Evolutionary conservation across 768 basidiomycete genomes (phyloP).

Genomic region (Pulveroboletus sp.): DNA sequence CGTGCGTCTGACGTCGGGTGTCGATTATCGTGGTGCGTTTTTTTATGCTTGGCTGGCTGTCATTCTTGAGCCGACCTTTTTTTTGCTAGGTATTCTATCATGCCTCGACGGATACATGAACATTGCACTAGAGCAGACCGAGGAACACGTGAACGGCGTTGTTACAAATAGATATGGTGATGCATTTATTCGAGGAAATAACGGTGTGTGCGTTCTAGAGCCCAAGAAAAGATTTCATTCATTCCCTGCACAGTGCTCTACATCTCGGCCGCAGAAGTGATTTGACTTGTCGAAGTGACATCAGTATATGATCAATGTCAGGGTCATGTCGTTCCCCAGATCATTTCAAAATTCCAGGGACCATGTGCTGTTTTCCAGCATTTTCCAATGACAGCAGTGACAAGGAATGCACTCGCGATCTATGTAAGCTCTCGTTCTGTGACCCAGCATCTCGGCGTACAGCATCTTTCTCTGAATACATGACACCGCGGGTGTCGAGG

Average conservation of each 20-base stretch:
- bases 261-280: slow-evolving; percentile 67
- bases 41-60: background rate
- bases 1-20: slow-evolving; percentile 86
- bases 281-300: slow-evolving; percentile 34
- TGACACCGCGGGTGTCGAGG: background rate
- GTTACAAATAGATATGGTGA: slow-evolving; percentile 92
- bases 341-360: background rate
- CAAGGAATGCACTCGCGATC: background rate
- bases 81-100: slow-evolving; percentile 71
- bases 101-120: slow-evolving; percentile 99
- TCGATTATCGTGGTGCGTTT: slow-evolving; percentile 83
- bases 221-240: background rate
- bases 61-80: background rate
- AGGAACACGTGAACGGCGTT: slow-evolving; percentile 88
- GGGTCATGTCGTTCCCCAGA: background rate
- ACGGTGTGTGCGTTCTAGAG: slow-evolving; percentile 49
- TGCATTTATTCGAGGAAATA: slow-evolving; percentile 93
- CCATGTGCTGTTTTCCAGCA: background rate
- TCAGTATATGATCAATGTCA: background rate
- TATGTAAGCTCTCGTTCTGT: background rate
- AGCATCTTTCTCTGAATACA: background rate
- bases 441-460: background rate
- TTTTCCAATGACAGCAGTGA: background rate
- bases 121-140: slow-evolving; percentile 95
- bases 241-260: slow-evolving; percentile 58